These are phyloP conservation scores for Botryotinia globosa DNA, from an alignment of 2,329 filamentous ascomycete genomes.

Conservation along the genomic window DNA sequence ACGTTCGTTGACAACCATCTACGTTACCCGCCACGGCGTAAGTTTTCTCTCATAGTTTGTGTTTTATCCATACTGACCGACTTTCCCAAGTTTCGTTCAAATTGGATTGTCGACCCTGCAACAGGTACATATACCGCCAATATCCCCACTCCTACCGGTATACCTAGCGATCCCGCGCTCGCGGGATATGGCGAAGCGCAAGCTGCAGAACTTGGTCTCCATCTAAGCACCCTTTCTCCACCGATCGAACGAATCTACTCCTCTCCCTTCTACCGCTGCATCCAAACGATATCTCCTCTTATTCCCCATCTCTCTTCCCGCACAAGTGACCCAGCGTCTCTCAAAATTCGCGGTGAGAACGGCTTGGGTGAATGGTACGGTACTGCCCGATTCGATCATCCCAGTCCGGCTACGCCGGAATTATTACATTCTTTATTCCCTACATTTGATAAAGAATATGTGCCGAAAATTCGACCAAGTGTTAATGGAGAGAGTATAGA, in stretches of 20 bases:
- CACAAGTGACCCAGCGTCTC: constrained; percentile 28
- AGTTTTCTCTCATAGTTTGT: constrained; percentile 39
- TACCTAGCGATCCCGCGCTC: constrained; percentile 82
- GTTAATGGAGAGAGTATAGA: constrained; percentile 74
- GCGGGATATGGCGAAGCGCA: constrained; percentile 85
- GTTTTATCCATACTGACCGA: constrained; percentile 24
- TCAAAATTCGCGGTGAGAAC: constrained; percentile 53
- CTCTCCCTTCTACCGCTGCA: constrained; percentile 81
- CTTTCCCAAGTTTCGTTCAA: constrained; percentile 72
- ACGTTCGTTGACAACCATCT: constrained; percentile 48
- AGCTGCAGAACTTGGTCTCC: constrained; percentile 69
- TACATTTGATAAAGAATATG: constrained; percentile 54
- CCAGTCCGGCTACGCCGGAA: constrained; percentile 64
- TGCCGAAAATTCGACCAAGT: constrained; percentile 64
- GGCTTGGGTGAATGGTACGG: constrained; percentile 88
- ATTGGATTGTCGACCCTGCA: constrained; percentile 78
- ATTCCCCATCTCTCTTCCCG: constrained; percentile 46
- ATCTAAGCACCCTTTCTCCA: constrained; percentile 61
- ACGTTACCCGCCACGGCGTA: constrained; percentile 73
- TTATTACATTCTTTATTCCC: constrained; percentile 68
- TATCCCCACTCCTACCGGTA: constrained; percentile 79
- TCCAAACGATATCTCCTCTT: constrained; percentile 78
- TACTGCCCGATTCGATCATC: constrained; percentile 79
- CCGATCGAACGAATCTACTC: constrained; percentile 76
- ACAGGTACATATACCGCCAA: constrained; percentile 75